Evolutionary conservation across 768 basidiomycete species (phyloP).

Genomic region (Cystofilobasidium capitatum): DNA sequence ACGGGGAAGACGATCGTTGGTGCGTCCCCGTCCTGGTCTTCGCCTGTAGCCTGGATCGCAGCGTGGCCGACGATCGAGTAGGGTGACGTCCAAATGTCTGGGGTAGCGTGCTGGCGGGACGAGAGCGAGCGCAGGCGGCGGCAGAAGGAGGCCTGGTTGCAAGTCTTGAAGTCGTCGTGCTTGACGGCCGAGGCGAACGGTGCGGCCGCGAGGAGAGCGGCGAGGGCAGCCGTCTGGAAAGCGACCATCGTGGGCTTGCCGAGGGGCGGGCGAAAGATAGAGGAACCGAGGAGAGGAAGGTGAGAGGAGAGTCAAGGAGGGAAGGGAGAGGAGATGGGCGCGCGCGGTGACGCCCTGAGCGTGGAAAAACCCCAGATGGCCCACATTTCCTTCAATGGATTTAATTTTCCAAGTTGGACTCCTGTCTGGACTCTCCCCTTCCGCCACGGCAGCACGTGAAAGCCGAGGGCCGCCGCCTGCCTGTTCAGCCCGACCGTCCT

Average conservation of each 20-base stretch:
- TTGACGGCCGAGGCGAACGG: slow-evolving; percentile 38
- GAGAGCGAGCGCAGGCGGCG: slow-evolving; percentile 78
- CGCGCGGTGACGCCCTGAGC: not conserved
- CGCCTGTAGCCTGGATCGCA: slow-evolving; percentile 21
- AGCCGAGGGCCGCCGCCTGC: no score
- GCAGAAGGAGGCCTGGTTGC: slow-evolving; percentile 90
- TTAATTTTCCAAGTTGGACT: no score
- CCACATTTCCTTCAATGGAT: no score
- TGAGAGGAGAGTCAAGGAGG: not conserved
- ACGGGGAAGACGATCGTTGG: slow-evolving; percentile 48
- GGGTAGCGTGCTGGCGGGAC: slow-evolving; percentile 50
- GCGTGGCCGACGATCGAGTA: slow-evolving; percentile 62
- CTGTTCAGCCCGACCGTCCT: no score
- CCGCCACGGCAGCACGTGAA: no score
- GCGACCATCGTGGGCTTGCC: not conserved
- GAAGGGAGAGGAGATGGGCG: not conserved
- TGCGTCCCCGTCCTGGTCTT: not conserved
- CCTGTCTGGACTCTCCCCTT: no score
- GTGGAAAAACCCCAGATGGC: no score
- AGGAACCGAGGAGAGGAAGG: no score
- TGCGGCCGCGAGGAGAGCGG: not conserved
- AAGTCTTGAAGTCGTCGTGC: slow-evolving; percentile 83
- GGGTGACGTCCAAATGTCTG: slow-evolving; percentile 63
- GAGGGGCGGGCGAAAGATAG: no score
- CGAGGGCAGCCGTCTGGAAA: not conserved